Conservation (phyloP, 2,329 filamentous ascomycete species). For the Myrmaecium sp. region DNA sequence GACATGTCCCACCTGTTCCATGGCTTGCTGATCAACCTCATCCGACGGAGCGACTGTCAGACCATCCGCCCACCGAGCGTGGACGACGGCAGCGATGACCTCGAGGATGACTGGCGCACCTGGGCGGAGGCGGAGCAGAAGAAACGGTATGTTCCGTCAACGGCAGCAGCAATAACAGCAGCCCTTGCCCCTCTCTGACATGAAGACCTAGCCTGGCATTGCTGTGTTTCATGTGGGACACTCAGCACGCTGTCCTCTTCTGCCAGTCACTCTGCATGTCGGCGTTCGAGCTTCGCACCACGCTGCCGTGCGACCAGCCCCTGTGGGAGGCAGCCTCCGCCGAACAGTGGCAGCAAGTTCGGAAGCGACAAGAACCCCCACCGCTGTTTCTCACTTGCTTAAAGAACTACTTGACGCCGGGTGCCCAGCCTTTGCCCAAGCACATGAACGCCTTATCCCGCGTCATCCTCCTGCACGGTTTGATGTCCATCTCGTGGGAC, state of each 20-base stretch:
- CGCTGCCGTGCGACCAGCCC: conserved; percentile 36
- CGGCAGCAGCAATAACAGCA: not conserved
- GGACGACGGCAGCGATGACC: conserved; percentile 19
- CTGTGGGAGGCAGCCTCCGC: conserved; percentile 42
- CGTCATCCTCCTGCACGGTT: conserved; percentile 39
- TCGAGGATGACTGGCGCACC: conserved; percentile 33
- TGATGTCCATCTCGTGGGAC: conserved; percentile 47
- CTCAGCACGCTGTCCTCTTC: conserved; percentile 46
- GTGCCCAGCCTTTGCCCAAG: conserved; percentile 9
- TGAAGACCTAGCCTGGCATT: conserved; percentile 28
- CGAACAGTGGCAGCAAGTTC: conserved; percentile 31
- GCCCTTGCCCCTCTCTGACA: not conserved
- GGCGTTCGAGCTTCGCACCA: conserved; percentile 42
- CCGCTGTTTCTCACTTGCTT: conserved; percentile 35
- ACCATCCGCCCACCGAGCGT: conserved; percentile 22
- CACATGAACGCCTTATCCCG: conserved; percentile 36
- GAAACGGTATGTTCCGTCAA: conserved; percentile 28
- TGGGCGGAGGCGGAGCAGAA: conserved; percentile 41
- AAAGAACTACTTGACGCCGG: conserved; percentile 38
- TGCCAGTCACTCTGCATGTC: conserved; percentile 52
- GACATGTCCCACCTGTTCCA: conserved; percentile 46
- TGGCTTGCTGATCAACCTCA: conserved; percentile 37
- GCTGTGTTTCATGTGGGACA: conserved; percentile 50
- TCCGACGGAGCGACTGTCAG: conserved; percentile 35
- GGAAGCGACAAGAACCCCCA: conserved; percentile 18